phyloP scores from a whole-genome alignment of 495 filamentous ascomycete species.

The Hypoxylon lienhwacheense region DNA sequence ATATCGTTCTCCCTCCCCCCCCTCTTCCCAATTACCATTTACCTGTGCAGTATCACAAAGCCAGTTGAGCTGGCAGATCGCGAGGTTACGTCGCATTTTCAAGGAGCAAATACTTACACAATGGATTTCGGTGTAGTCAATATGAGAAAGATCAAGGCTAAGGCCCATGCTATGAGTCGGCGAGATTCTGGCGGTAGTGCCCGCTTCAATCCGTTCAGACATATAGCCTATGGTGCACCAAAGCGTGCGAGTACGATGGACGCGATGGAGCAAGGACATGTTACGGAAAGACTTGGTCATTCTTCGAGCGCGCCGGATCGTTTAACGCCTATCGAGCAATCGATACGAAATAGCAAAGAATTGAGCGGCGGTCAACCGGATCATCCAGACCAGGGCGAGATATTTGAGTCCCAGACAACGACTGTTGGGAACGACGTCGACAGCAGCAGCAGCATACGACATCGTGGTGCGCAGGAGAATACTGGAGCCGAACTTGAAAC shows the following conservation, averaged over 20 bases:
- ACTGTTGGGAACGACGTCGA: constrained; percentile 22
- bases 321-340: constrained; percentile 24
- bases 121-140: constrained; percentile 41
- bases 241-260: constrained; percentile 32
- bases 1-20: neutral
- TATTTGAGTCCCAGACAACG: constrained; percentile 32
- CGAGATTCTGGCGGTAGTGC: constrained; percentile 32
- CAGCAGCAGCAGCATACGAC: constrained; percentile 6
- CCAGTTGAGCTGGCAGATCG: neutral
- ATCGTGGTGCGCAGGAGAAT: constrained; percentile 14
- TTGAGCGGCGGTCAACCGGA: constrained; percentile 9
- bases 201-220: constrained; percentile 41
- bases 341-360: constrained; percentile 26
- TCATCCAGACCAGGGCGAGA: constrained; percentile 22
- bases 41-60: neutral
- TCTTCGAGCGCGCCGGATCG: constrained; percentile 31
- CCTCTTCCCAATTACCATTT: neutral
- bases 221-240: constrained; percentile 30
- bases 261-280: constrained; percentile 29
- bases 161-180: constrained; percentile 40
- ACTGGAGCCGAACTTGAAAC: neutral
- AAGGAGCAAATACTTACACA: constrained; percentile 32
- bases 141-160: constrained; percentile 37
- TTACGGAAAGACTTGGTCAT: constrained; percentile 18
- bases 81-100: neutral